Evolutionary conservation across 2,329 filamentous ascomycete genomes (phyloP).

Genomic region (Arachnopeziza araneosa): DNA sequence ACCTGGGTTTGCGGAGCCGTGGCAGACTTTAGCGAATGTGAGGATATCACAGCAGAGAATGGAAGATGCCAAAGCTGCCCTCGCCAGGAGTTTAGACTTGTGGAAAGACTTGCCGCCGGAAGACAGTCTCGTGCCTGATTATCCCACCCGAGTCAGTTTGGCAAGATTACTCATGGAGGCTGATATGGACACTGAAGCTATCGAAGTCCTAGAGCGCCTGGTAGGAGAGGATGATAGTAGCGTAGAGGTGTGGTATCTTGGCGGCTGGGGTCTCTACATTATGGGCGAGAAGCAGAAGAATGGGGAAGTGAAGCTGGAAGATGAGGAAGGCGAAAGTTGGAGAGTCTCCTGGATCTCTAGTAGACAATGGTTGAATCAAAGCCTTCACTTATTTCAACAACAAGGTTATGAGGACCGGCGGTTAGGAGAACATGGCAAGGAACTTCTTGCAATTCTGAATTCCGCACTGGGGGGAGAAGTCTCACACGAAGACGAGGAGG

Average conservation of each 20-base stretch:
- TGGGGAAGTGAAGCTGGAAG: conserved; percentile 30
- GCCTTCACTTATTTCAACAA: conserved; percentile 69
- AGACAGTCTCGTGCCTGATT: conserved; percentile 73
- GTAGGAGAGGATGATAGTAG: conserved; percentile 87
- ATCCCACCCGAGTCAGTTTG: conserved; percentile 77
- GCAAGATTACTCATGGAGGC: conserved; percentile 85
- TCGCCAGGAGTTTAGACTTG: conserved; percentile 71
- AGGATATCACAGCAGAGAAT: conserved; percentile 78
- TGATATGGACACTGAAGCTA: conserved; percentile 76
- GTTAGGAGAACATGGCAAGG: conserved; percentile 67
- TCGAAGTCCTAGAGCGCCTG: conserved; percentile 78
- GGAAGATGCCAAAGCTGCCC: conserved; percentile 74
- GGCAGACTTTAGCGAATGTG: conserved; percentile 92
- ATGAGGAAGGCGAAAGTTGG: conserved; percentile 37
- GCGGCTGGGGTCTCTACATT: conserved; percentile 86
- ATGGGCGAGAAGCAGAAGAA: conserved; percentile 63
- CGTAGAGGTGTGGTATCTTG: conserved; percentile 94
- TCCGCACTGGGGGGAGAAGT: conserved; percentile 59
- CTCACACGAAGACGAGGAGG: conserved; percentile 48
- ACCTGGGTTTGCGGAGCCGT: conserved; percentile 76
- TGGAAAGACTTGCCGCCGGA: conserved; percentile 76
- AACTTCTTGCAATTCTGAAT: conserved; percentile 61
- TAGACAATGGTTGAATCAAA: conserved; percentile 76
- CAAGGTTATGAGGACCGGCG: conserved; percentile 83
- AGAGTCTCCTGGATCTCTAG: conserved; percentile 63